Base-by-base conservation (phyloP, 2,329 filamentous ascomycete genomes). In the Colletotrichum tabaci region DNA sequence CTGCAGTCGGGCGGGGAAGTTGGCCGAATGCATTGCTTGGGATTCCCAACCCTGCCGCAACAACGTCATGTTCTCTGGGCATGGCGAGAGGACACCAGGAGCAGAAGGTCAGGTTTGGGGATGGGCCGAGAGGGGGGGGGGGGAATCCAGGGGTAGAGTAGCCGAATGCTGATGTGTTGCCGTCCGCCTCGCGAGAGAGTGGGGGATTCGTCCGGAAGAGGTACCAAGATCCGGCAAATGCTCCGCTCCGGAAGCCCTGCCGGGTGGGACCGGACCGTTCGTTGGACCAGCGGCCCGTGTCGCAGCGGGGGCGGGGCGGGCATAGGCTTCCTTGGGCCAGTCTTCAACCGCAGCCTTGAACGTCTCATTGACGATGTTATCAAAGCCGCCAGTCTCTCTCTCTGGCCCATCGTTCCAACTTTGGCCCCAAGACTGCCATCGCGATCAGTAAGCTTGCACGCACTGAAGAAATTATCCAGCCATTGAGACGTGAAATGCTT, bases 331-430 rank as follows among this genome's bases (percentile, higher is more conserved):
- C n/a, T 73, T 73, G 0, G 76, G 67, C 78, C 76, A 86, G 7
- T 75, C 74, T 0, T 82, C 82, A 4, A 83, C 74, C 0, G 83
- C 82, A 38, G 80, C 76, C 66, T 81, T 82, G 67, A 79, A 81
- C 0, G 74, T 42, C 2, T 75, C 73, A 63, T 83, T 78, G 0
- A 74, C 76, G 9, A 83, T 70, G n/a, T 80, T 73, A 0, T 71
- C 57, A 63, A 86, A 87, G 0, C 84, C 84, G 2, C 78, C 77
- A 16, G 58, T 13, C 1, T 80, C 78, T 80, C 78, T 6, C 69
- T 62, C 26, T 26, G 9, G 79, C 73, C 79, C 79, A 83, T 2
- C 57, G 47, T 8, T 74, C 68, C 8, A 81, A 77, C 4, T 74
- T 47, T 15, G 75, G 75, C 1, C 77, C 79, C 0, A 77, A 77